A percentile compares a stretch with the other conserved stretches of the same genome.
phyloP scores from a whole-genome alignment of 148 eudicot species.

The Rhododendron henanense region DNA sequence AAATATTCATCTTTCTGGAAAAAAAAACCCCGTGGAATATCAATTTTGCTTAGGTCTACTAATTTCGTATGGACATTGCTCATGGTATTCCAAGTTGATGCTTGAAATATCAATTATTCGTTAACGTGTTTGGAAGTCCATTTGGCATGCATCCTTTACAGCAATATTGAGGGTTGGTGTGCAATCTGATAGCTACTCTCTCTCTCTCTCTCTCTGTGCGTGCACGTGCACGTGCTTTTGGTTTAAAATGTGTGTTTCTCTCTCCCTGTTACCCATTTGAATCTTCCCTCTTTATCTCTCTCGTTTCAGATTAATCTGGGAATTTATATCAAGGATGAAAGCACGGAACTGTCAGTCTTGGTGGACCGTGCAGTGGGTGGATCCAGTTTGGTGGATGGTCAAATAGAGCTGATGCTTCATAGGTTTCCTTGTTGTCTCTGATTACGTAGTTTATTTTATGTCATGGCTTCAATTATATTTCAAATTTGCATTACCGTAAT shows the following conservation, averaged over 20 bases:
- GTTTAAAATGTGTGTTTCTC: background rate
- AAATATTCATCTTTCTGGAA: background rate
- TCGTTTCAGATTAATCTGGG: constrained; percentile 58
- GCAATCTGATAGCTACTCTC: background rate
- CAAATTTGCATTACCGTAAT: background rate
- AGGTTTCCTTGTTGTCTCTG: constrained; percentile 34
- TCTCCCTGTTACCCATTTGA: background rate
- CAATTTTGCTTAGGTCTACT: background rate
- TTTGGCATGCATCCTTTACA: background rate
- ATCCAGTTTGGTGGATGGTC: constrained; percentile 68
- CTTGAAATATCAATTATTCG: background rate
- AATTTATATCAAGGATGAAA: constrained; percentile 57
- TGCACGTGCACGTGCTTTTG: background rate
- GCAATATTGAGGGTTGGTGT: background rate
- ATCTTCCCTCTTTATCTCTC: constrained; percentile 7
- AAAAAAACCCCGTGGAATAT: background rate
- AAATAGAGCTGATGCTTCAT: constrained; percentile 80
- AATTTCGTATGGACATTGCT: background rate
- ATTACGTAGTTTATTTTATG: background rate
- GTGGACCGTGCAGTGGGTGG: constrained; percentile 84
- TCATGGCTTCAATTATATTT: background rate
- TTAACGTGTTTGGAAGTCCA: constrained; percentile 1
- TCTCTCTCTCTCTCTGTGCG: background rate
- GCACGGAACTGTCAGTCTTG: constrained; percentile 59
- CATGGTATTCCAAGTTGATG: background rate